Evolutionary conservation across 805 yeast genomes (phyloP).

Genomic region (Candida rishiriensis): DNA sequence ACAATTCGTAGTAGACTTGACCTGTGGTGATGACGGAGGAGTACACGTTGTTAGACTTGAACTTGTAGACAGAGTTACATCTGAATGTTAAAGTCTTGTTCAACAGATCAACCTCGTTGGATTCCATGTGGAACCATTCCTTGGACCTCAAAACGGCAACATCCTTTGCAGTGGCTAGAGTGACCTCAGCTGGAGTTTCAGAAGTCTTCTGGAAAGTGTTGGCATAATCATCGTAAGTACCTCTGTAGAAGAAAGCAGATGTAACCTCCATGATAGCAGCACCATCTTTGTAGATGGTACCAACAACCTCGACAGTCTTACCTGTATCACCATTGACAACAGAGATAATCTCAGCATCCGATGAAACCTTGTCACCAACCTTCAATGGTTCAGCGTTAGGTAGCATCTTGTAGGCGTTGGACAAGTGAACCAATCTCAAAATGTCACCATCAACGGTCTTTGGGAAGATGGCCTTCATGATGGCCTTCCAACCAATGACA

Average conservation of each 20-base stretch:
- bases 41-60: slow-evolving; percentile 70
- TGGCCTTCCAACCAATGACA: slow-evolving; percentile 97
- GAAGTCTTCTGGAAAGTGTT: slow-evolving; percentile 86
- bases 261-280: slow-evolving; percentile 88
- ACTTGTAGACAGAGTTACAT: slow-evolving; percentile 77
- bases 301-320: slow-evolving; percentile 92
- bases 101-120: slow-evolving; percentile 62
- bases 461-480: slow-evolving; percentile 98
- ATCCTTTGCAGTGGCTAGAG: slow-evolving; percentile 73
- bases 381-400: slow-evolving; percentile 89
- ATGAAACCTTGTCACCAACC: slow-evolving; percentile 79
- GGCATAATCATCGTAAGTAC: slow-evolving; percentile 79
- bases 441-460: slow-evolving; percentile 93
- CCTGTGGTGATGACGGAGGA: slow-evolving; percentile 82
- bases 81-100: slow-evolving; percentile 84
- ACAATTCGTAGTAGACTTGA: slow-evolving; percentile 79
- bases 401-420: slow-evolving; percentile 89
- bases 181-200: slow-evolving; percentile 83
- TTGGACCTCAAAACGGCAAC: slow-evolving; percentile 90
- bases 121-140: slow-evolving; percentile 93
- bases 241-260: slow-evolving; percentile 95
- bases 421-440: slow-evolving; percentile 87
- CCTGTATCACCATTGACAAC: slow-evolving; percentile 91
- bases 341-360: slow-evolving; percentile 80
- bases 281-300: slow-evolving; percentile 73